Base-by-base conservation (phyloP, 1,284 basidiomycete genomes). In the Macrocybe sp. region DNA sequence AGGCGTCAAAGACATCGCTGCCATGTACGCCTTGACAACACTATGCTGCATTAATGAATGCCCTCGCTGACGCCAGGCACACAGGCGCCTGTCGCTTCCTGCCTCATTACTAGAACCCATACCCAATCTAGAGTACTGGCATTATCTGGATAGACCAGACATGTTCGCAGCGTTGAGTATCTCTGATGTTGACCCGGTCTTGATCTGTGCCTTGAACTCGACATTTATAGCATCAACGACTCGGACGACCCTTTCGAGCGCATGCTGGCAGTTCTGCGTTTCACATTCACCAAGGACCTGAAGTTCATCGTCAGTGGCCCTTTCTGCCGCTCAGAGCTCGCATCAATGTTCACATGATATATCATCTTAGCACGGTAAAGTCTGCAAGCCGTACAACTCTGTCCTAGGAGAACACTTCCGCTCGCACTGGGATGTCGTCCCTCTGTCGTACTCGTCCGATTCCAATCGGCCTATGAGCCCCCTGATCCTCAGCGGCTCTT, bases 321-420 rank as follows among this genome's bases (percentile, higher is more conserved):
- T 37, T 11, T 39, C 35, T 22, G 22, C 22, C 22, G 22, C 22
- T 22, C 22, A 22, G 22, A 22, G 22, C 22, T 22, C 22, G 22
- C 22, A 22, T 22, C 22, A 22, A 4, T 22, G 4, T 22, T 22
- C 22, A 22, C 22, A 22, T 22, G 22, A 22, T 4, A 22, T 33
- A 31, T 7, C 43, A 22, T 49, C 36, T 52, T 56, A 90, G 89
- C 83, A 89, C 50, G 91, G 92, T 38, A 90, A 91, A 64, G 80
- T 97, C 12, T 92, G 90, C 75, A 97, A 98, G 65, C 93, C 95
- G 0, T 98, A 97, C 75, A 95, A 96, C 70, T 93, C 92, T 1
- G 89, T 93, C 32, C 78, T 96, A 0, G 92, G 90, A 61, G 92
- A 96, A 66, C 89, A 95, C 68, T 96, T 96, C 69, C 83, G 90